Base-by-base conservation (phyloP, 2,329 filamentous ascomycete species). In the Escovopsis sp. region DNA sequence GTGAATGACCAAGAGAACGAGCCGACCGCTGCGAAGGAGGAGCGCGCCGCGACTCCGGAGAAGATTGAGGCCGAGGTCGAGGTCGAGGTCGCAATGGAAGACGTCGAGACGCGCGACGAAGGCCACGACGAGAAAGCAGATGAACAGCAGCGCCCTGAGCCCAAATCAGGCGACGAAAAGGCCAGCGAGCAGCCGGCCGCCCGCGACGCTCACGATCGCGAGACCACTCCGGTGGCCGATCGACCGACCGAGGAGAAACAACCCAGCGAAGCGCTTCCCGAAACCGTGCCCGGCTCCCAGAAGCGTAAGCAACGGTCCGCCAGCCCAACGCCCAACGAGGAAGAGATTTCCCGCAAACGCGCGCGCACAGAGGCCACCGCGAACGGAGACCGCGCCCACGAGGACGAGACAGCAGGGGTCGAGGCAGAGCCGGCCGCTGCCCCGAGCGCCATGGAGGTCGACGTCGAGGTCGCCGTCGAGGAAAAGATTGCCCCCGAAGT, bases 241-340 rank as follows among this genome's bases (percentile, higher is more conserved):
- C 25, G 46, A 37, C 35, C 44, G 20, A 41, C 42, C 14, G 43
- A 51, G 14, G 40, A 44, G 12, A 43, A 43, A 44, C 12, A 45
- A 44, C 16, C 7, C 14, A 33, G 36, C 25, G 36, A 45, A 11
- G n/a, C 12, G 7, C 41, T 40, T 5, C 15, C 39, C 8, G 43
- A 42, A 24, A 13, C 44, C 7, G 24, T 40, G 11, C 37, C 36
- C 47, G 76, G 79, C 49, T 64, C 64, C 34, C 73, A 74, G 50
- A 83, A 80, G 58, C 70, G 79, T 46, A 84, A 82, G 57, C 74
- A 78, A 50, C 70, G 77, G 50, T 84, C 77, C 35, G 66, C 68
- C 43, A 82, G 70, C 43, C 79, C 79, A 31, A 64, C 71, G 15
- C 72, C 72, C 8, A 69, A 66, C 9, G 60, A 65, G 20, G 67